Evolutionary conservation across 306 rosid species (phyloP), one percentile per base, ranked within the genome.

Genomic region (Cucumis melo): DNA sequence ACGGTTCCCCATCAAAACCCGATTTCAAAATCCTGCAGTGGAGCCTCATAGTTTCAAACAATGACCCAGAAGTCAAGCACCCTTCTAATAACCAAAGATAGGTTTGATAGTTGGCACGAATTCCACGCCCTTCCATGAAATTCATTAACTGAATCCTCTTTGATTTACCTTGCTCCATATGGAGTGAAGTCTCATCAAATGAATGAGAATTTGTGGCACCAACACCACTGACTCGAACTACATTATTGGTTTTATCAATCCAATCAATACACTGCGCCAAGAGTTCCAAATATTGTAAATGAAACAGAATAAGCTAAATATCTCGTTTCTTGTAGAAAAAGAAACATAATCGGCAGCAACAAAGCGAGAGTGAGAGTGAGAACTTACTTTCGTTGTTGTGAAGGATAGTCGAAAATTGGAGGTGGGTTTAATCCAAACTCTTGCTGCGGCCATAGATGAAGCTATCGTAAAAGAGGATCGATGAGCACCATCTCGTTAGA

Each of bases 61-160:
- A 74, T 42, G 86, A 82, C 77, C 91, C 87, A 73, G 80, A 88
- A 81, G 60, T 82, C 8, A 85, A 50, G 79, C 89, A 89, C 39
- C 86, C 91, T 29, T 92, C 93, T 56, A 90, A 73, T 70, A 90
- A 83, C 91, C 92, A 92, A 80, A 89, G 75, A 89, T 79, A 89
- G 32, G 94, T 90, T 79, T 85, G 93, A 59, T 78, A 82, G 87
- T 92, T 92, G 14, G 96, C 88, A 61, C 85, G 92, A 83, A 90
- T 63, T 36, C 92, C 90, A 19, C 84, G 92, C 19, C 75, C 78
- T 82, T 87, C 92, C 98, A 86, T 89, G 34, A 85, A 78, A 83
- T 82, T 87, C 86, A 89, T 78, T 80, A 89, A 78, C 55, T 83
- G 88, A 55, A 83, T 54, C 34, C 81, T 93, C 74, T 80, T 50